A percentile compares a stretch with the other conserved stretches of the same genome.
Conservation (phyloP, 179 eudicot species). For the Camellia oleifera region DNA sequence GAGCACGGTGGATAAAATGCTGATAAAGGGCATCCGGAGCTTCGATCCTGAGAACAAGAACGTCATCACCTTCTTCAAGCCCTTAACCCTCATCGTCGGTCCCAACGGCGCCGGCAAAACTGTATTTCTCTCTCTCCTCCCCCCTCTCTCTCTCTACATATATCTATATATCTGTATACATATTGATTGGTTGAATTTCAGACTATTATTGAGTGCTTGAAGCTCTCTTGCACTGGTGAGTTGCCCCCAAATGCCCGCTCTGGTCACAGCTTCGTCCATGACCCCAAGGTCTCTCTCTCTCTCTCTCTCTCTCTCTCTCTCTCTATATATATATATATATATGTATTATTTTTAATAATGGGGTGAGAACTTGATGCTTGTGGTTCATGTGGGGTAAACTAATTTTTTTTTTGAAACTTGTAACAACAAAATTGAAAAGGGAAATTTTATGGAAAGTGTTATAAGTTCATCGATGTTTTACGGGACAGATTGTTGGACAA, state of each 20-base stretch:
- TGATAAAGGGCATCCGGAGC: slow-evolving; percentile 93
- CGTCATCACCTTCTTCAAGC: slow-evolving; percentile 90
- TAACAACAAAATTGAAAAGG: too few relatives aligned
- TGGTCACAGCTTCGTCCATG: slow-evolving; percentile 96
- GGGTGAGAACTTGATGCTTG: not conserved
- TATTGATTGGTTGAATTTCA: slow-evolving; percentile 21
- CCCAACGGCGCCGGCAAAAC: slow-evolving; percentile 98
- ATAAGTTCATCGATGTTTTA: too few relatives aligned
- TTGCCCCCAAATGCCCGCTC: slow-evolving; percentile 96
- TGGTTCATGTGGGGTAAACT: not conserved
- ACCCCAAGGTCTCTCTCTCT: slow-evolving; percentile 65
- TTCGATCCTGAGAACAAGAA: slow-evolving; percentile 91
- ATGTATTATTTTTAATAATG: not conserved
- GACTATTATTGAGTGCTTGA: slow-evolving; percentile 96
- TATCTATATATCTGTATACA: not conserved
- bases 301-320: not conserved
- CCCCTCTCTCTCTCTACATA: too few relatives aligned
- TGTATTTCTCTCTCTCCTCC: slow-evolving; percentile 24
- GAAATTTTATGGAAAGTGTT: too few relatives aligned
- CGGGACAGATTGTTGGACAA: too few relatives aligned
- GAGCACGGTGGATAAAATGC: slow-evolving; percentile 97
- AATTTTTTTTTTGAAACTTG: not conserved
- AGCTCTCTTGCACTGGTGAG: slow-evolving; percentile 97
- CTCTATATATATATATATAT: not conserved
- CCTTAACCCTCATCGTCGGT: slow-evolving; percentile 92